A percentile compares a stretch with the other conserved stretches of the same genome.
Evolutionary conservation across 164 flowering plant genomes (phyloP).

Genomic region (Vitis labrusca): DNA sequence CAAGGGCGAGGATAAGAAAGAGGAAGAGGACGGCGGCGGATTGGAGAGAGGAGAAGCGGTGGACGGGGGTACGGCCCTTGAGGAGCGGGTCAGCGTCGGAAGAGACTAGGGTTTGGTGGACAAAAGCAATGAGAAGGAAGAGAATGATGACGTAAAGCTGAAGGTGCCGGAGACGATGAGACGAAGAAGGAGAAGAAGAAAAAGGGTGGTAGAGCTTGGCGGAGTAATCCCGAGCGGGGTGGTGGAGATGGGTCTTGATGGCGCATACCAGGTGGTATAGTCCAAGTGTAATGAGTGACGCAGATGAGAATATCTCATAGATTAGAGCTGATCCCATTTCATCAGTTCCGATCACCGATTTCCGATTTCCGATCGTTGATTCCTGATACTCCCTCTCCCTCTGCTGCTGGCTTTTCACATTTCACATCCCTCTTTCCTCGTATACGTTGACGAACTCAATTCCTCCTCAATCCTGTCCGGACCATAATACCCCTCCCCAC

Average conservation of each 20-base stretch:
- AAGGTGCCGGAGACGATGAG: constrained; percentile 34
- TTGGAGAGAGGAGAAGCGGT: constrained; percentile 76
- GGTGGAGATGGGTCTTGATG: constrained; percentile 57
- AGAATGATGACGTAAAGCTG: constrained; percentile 58
- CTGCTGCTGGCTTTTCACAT: no score
- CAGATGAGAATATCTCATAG: constrained; percentile 51
- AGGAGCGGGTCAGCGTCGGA: constrained; percentile 70
- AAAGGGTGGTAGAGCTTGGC: constrained; percentile 73
- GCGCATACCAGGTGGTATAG: constrained; percentile 70
- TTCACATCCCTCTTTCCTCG: no score
- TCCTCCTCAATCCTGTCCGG: no score
- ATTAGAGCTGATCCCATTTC: constrained; percentile 52
- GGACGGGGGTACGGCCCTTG: constrained; percentile 77
- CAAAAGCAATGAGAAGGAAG: constrained; percentile 52
- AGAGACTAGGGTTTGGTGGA: constrained; percentile 56
- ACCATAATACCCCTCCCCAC: no score
- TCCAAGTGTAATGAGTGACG: constrained; percentile 57
- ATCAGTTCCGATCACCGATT: background rate
- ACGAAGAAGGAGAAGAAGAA: constrained; percentile 24
- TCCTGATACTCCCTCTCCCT: no score
- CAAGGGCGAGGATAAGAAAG: constrained; percentile 62
- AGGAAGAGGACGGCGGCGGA: constrained; percentile 66
- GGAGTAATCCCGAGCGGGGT: constrained; percentile 44
- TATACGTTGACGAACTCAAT: no score
- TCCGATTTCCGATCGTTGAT: no score